These are phyloP conservation scores for Wallemia hederae DNA, from an alignment of 1,284 basidiomycete genomes.

Conservation along the genomic window DNA sequence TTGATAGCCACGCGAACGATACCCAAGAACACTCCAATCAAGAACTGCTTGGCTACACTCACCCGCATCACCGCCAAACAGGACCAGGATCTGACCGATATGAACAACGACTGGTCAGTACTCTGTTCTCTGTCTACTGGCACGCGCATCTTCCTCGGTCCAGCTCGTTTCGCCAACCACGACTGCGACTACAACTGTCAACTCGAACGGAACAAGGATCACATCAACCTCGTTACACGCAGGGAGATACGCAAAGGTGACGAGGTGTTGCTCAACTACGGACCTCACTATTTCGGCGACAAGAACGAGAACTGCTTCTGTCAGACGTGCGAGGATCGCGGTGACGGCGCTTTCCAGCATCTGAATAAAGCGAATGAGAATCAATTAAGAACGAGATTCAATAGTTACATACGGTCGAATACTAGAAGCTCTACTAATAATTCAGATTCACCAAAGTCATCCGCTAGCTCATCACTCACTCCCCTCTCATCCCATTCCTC, in stretches of 20 bases:
- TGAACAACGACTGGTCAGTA: background rate
- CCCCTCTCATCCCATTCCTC: background rate
- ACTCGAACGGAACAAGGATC: background rate
- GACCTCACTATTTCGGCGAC: background rate
- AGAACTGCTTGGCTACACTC: background rate
- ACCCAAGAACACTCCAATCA: background rate
- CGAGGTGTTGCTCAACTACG: background rate
- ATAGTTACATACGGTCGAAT: background rate
- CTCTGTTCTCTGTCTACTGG: background rate
- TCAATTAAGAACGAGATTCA: background rate
- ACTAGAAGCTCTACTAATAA: background rate
- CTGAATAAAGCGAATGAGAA: background rate
- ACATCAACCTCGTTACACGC: background rate
- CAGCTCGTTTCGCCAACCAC: background rate
- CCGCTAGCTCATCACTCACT: background rate
- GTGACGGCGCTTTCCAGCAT: background rate
- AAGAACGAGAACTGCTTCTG: background rate
- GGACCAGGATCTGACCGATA: background rate
- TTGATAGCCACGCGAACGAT: background rate
- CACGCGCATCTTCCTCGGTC: background rate
- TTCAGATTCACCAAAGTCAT: background rate
- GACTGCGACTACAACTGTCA: background rate
- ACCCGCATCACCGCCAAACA: background rate
- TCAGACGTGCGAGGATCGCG: background rate
- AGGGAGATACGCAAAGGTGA: background rate